phyloP scores from a whole-genome alignment of 306 rosid genomes.

The Prunus salicina region DNA sequence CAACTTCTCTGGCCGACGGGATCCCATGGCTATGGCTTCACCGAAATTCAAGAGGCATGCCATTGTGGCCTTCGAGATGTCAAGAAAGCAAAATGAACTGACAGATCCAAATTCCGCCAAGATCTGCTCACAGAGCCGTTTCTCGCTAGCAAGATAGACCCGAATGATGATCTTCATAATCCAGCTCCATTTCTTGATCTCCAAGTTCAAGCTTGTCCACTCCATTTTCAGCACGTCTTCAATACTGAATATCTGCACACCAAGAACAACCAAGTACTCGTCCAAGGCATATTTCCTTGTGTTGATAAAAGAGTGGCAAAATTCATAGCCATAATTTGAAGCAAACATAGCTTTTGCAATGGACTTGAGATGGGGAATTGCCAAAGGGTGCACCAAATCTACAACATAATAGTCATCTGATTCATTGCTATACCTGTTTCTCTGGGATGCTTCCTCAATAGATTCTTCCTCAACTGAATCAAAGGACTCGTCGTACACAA shows the following conservation, averaged over 20 bases:
- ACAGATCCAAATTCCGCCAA: slow-evolving; percentile 42
- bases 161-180: slow-evolving; percentile 44
- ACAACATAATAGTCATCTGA: slow-evolving; percentile 19
- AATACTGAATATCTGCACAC: slow-evolving; percentile 47
- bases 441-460: slow-evolving; percentile 14
- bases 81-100: slow-evolving; percentile 40
- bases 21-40: slow-evolving; percentile 46
- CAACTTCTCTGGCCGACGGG: slow-evolving; percentile 47
- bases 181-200: slow-evolving; percentile 57
- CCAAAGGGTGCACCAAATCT: slow-evolving; percentile 46
- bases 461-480: slow-evolving; percentile 41
- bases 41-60: slow-evolving; percentile 51
- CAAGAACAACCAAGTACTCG: slow-evolving; percentile 45
- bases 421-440: slow-evolving; percentile 13
- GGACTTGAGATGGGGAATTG: slow-evolving; percentile 43
- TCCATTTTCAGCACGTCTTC: slow-evolving; percentile 51
- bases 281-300: slow-evolving; percentile 52
- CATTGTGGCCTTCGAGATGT: slow-evolving; percentile 41
- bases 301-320: slow-evolving; percentile 41
- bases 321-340: slow-evolving; percentile 54
- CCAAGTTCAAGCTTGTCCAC: slow-evolving; percentile 38
- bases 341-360: slow-evolving; percentile 61
- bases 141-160: slow-evolving; percentile 54
- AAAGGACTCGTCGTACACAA: slow-evolving; percentile 37
- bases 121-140: slow-evolving; percentile 46